Base-by-base conservation (phyloP, 2,329 filamentous ascomycete genomes). In the Phyllosticta ampelicida region DNA sequence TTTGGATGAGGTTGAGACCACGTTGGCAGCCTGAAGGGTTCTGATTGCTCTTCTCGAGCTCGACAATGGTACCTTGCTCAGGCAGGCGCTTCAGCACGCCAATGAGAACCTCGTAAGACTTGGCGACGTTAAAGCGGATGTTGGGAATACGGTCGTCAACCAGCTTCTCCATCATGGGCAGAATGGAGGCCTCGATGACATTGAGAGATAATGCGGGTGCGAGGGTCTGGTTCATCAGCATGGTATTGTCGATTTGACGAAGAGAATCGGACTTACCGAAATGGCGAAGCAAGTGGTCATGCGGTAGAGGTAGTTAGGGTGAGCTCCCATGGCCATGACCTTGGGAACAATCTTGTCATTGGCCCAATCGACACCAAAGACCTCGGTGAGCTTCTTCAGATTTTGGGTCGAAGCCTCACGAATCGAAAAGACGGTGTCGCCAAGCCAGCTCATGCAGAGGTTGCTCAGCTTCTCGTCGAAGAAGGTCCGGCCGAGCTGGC, bases 281-380 rank as follows among this genome's bases (percentile, higher is more conserved):
- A 99, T 95, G 62, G 94, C 94, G 73, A 99, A 99, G 77, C 92
- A 97, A n/a, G 94, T 99, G 9, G 94, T 99, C 94, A 99, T 99
- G 72, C 94, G 84, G 81, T 99, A 99, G 56, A 99, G 86, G 73
- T 99, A 99, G 78, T 99, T 99, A 61, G 92, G 90, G 73, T 99
- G 94, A 70, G 90, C 89, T 61, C 94, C 94, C 94, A 99, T 97
- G 44, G 88, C 89, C 82, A 96, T 94, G 63, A 99, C 94, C 79
- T 97, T 97, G 61, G 94, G 94, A 66, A 99, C 95, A 69, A 99
- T 99, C 52, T 91, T 90, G 71, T 91, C 89, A 73, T 87, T 95
- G 50, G 94, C 92, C 94, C 94, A 99, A 63, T 96, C 90, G 16
- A 97, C 91, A 53, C 94, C 94, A 70, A 99, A 99, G 0, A 99